A percentile compares a stretch with the other conserved stretches of the same genome.
These are phyloP conservation scores for Sutorius eximius DNA, from an alignment of 1,284 basidiomycete genomes.

Conservation along the genomic window DNA sequence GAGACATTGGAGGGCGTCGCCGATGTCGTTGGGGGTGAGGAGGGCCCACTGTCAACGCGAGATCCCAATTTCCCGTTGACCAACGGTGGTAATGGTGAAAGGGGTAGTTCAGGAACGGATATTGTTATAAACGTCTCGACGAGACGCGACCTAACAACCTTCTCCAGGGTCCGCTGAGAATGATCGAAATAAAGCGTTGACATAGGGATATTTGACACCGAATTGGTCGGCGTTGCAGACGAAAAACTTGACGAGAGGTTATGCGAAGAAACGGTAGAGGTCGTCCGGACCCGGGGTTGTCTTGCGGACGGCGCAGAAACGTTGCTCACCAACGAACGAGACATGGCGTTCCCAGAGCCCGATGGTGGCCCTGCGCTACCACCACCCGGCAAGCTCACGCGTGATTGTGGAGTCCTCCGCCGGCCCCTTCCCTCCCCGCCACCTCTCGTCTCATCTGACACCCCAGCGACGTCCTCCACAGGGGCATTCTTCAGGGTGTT, in stretches of 20 bases:
- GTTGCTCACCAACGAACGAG: conserved; percentile 20
- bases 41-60: conserved; percentile 29
- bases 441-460: conserved; percentile 29
- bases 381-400: conserved; percentile 38
- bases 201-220: conserved; percentile 16
- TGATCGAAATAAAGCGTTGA: conserved; percentile 48
- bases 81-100: conserved; percentile 14
- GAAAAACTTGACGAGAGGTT: conserved; percentile 20
- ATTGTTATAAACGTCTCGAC: conserved; percentile 79
- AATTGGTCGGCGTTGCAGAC: conserved; percentile 9
- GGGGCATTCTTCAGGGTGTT: conserved; percentile 48
- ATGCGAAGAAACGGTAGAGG: conserved; percentile 49
- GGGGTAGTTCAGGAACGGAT: conserved; percentile 35
- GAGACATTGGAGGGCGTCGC: conserved; percentile 1
- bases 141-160: conserved; percentile 66
- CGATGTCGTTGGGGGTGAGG: background rate
- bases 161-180: conserved; percentile 68
- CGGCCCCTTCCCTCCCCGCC: conserved; percentile 39
- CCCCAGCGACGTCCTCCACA: conserved; percentile 44
- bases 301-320: conserved; percentile 34
- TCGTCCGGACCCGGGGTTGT: conserved; percentile 47
- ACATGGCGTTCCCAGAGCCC: conserved; percentile 20
- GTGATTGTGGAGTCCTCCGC: conserved; percentile 38
- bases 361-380: conserved; percentile 28
- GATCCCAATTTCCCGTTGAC: conserved; percentile 23